Base-by-base conservation (phyloP, 1,284 basidiomycete genomes). In the Malassezia furfur region DNA sequence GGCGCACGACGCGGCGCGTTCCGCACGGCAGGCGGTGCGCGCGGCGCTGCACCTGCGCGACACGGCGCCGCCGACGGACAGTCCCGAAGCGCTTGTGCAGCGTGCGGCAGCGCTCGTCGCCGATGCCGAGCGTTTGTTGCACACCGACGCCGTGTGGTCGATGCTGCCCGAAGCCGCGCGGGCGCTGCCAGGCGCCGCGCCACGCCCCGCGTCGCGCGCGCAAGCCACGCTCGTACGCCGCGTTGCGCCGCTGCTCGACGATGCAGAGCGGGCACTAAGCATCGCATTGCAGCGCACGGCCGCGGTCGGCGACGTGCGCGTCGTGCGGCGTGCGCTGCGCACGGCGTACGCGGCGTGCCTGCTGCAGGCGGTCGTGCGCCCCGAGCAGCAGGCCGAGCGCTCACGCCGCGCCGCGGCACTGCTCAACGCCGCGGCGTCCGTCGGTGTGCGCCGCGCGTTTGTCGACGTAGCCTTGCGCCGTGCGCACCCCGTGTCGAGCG, bases 161-260 rank as follows among this genome's bases (percentile, higher is more conserved):
- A 60, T 67, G 60, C 61, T 72, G 14, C 63, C 69, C 6, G 69
- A 72, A 36, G 59, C 63, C 8, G 66, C 68, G 35, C 58, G 66
- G 17, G 67, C 63, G 7, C 53, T 70, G 25, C 68, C 68, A 0
- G 21, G 47, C 12, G 34, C 30, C 11, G 32, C 39, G 7, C 9
- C n/a, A 5, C 28, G 14, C 15, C 6, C 34, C 10, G 21, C 25
- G 11, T 25, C 15, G 11, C 48, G 48, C 19, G 19, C 22, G 10
- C 36, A n/a, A 19, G 28, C 30, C 10, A 6, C 35, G 48, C 37
- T 28, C 10, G 48, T 17, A 8, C 25, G 21, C 12, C 40, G 38
- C 12, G 41, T 31, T 7, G 8, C 25, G 11, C 6, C 41, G 15
- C 25, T 28, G n/a, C 39, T 45, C 7, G 39, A 40, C 25, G 30